Percentiles rank a stretch among this genome's conserved stretches.
phyloP scores from a whole-genome alignment of 1,284 basidiomycete species.

The Puccinia brachypodii region DNA sequence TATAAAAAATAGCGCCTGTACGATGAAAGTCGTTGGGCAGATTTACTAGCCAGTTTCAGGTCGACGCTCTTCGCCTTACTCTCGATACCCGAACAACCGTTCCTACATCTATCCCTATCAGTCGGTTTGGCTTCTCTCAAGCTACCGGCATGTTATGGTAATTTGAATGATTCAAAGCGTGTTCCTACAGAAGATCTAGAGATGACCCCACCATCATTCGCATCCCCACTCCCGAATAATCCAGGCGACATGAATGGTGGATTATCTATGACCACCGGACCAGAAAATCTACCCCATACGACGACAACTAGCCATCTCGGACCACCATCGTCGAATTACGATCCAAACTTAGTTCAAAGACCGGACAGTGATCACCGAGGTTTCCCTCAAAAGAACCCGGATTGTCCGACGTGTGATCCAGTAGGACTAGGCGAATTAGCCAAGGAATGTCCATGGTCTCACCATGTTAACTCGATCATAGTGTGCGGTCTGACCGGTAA shows the following conservation, averaged over 20 bases:
- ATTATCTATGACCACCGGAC: not conserved
- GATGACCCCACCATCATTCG: conserved; percentile 23
- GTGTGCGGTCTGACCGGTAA: conserved; percentile 38
- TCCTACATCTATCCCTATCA: conserved; percentile 80
- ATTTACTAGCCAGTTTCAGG: conserved; percentile 74
- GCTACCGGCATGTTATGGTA: conserved; percentile 67
- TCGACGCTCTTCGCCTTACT: conserved; percentile 80
- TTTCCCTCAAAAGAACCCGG: conserved; percentile 7
- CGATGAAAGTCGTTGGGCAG: conserved; percentile 72
- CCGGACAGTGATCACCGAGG: not conserved
- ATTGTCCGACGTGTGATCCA: conserved; percentile 42
- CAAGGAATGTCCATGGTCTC: conserved; percentile 44
- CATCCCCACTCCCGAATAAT: not conserved
- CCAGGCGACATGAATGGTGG: not conserved
- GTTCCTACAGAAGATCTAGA: conserved; percentile 29
- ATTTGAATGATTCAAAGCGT: not conserved
- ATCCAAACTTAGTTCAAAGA: conserved; percentile 17
- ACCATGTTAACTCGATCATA: conserved; percentile 44
- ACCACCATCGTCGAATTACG: conserved; percentile 28
- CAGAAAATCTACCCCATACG: not conserved
- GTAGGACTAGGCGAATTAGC: conserved; percentile 36
- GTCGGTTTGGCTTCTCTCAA: conserved; percentile 84
- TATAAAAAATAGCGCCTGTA: conserved; percentile 69
- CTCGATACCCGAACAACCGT: conserved; percentile 77
- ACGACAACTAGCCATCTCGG: not conserved